A percentile compares a stretch with the other conserved stretches of the same genome.
phyloP scores from a whole-genome alignment of 768 basidiomycete species.

The Tubosaeta sp. region DNA sequence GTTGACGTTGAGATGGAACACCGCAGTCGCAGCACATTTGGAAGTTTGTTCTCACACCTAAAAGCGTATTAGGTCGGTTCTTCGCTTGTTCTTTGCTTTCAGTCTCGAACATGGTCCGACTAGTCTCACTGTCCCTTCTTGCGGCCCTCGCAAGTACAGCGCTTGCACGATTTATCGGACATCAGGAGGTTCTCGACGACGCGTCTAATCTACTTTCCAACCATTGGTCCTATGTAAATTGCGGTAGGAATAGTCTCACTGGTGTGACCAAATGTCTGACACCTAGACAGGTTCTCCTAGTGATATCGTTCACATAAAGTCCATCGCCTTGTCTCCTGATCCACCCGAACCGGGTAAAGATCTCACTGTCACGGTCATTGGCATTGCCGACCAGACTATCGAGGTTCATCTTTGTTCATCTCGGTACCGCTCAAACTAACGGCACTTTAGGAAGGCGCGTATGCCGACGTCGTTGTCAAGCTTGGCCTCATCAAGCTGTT shows the following conservation, averaged over 20 bases:
- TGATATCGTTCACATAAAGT: slow-evolving; percentile 59
- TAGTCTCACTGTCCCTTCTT: slow-evolving; percentile 26
- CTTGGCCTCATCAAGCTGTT: slow-evolving; percentile 92
- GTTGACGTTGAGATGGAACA: background rate
- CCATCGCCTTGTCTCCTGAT: slow-evolving; percentile 75
- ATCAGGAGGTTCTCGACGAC: slow-evolving; percentile 32
- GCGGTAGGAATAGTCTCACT: slow-evolving; percentile 52
- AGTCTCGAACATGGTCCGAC: slow-evolving; percentile 27
- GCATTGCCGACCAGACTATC: slow-evolving; percentile 51
- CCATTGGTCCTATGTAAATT: slow-evolving; percentile 65
- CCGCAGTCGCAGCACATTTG: background rate
- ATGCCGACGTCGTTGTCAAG: slow-evolving; percentile 86
- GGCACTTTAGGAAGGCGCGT: slow-evolving; percentile 76
- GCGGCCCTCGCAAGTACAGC: slow-evolving; percentile 23
- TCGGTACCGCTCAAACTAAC: slow-evolving; percentile 8
- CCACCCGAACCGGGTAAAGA: slow-evolving; percentile 86
- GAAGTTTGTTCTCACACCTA: slow-evolving; percentile 20
- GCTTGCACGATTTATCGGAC: slow-evolving; percentile 18
- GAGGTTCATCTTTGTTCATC: slow-evolving; percentile 45
- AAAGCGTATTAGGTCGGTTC: slow-evolving; percentile 14
- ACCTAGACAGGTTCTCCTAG: slow-evolving; percentile 36
- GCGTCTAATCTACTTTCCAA: slow-evolving; percentile 34
- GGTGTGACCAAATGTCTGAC: slow-evolving; percentile 2
- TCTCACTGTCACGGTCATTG: slow-evolving; percentile 80
- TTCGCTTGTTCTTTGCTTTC: slow-evolving; percentile 17